Conservation (phyloP, 129 eudicot species). For the Lonicera japonica region DNA sequence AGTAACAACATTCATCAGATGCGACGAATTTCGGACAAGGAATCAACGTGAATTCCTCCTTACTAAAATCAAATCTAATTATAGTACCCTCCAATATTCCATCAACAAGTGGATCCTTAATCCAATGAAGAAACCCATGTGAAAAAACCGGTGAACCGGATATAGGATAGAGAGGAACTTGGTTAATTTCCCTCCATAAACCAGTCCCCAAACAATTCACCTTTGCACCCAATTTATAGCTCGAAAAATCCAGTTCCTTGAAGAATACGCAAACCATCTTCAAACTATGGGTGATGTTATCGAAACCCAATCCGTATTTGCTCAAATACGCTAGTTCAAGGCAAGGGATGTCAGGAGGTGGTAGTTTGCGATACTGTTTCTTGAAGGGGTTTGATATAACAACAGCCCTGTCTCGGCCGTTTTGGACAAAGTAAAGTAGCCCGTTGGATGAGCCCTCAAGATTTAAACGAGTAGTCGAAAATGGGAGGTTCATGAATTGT, state of each 20-base stretch:
- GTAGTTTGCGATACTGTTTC: background rate
- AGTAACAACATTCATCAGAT: background rate
- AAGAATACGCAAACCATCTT: conserved; percentile 12
- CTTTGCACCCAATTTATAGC: background rate
- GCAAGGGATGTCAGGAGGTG: background rate
- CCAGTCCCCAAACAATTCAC: conserved; percentile 9
- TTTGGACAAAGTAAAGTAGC: background rate
- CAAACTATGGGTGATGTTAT: background rate
- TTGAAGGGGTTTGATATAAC: conserved; percentile 4
- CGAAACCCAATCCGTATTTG: conserved; percentile 12
- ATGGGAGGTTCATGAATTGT: no score
- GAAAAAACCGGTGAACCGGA: conserved; percentile 9
- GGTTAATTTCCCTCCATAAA: conserved; percentile 11
- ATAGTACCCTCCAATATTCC: background rate
- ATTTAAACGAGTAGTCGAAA: no score
- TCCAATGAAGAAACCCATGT: conserved; percentile 25
- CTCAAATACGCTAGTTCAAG: background rate
- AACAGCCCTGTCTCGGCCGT: background rate
- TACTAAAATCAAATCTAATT: conserved; percentile 13
- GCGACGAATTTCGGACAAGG: no score
- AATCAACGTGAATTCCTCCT: conserved; percentile 11
- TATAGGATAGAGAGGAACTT: conserved; percentile 4
- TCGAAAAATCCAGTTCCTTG: background rate
- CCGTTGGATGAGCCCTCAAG: conserved; percentile 16
- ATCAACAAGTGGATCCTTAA: conserved; percentile 2